Conservation (phyloP, 2,329 filamentous ascomycete genomes). For the Sphaerulina musiva region DNA sequence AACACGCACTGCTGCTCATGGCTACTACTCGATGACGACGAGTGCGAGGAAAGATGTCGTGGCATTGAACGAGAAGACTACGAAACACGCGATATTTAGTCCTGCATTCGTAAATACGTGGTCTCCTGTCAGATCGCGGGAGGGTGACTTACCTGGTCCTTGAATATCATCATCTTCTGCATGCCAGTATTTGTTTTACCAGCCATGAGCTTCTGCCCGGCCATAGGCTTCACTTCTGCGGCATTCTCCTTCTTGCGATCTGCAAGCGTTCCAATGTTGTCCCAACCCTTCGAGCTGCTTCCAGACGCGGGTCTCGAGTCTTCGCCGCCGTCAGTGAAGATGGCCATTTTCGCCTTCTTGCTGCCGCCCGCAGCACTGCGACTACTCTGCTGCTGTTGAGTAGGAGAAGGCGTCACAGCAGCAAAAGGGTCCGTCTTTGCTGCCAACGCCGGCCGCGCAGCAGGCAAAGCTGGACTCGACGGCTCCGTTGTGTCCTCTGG, state of each 20-base stretch:
- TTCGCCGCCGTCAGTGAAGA: slow-evolving; percentile 69
- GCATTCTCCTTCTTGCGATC: slow-evolving; percentile 93
- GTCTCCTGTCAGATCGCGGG: slow-evolving; percentile 24
- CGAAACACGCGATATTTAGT: slow-evolving; percentile 67
- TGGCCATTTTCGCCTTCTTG: slow-evolving; percentile 74
- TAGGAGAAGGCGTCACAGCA: slow-evolving; percentile 44
- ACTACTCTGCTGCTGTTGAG: slow-evolving; percentile 57
- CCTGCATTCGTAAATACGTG: slow-evolving; percentile 83
- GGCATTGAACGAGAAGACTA: slow-evolving; percentile 23
- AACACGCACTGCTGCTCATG: slow-evolving; percentile 68
- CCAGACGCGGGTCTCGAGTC: slow-evolving; percentile 48
- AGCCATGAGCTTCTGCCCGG: slow-evolving; percentile 79
- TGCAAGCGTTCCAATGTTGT: slow-evolving; percentile 77
- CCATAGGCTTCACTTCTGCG: slow-evolving; percentile 82
- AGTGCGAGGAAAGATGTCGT: slow-evolving; percentile 26
- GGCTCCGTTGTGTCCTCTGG: slow-evolving; percentile 59
- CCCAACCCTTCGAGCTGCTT: slow-evolving; percentile 69
- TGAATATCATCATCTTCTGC: slow-evolving; percentile 86
- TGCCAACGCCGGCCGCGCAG: slow-evolving; percentile 72
- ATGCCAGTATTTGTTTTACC: slow-evolving; percentile 71
- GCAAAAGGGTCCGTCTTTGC: slow-evolving; percentile 81
- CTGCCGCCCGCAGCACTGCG: slow-evolving; percentile 34
- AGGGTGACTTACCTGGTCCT: slow-evolving; percentile 75
- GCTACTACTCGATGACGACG: slow-evolving; percentile 25
- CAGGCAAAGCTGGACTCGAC: slow-evolving; percentile 78